phyloP scores from a whole-genome alignment of 768 basidiomycete species.

The Mycena crocata region DNA sequence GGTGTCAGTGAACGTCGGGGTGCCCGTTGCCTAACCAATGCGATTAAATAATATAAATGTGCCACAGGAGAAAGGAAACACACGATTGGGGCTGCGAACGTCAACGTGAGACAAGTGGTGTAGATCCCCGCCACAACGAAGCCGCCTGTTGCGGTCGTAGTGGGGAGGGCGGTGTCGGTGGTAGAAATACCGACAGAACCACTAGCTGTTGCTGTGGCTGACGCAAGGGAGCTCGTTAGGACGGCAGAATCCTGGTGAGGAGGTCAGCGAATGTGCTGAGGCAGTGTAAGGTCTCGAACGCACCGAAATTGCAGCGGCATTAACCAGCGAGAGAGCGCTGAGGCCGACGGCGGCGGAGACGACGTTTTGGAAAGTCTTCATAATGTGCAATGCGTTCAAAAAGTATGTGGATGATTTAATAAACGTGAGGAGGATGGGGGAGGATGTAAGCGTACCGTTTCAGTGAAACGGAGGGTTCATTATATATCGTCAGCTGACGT shows the following conservation, averaged over 20 bases:
- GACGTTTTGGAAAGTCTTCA: slow-evolving; percentile 6
- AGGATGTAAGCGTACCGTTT: no score
- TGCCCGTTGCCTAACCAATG: neutral
- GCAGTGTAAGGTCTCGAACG: neutral
- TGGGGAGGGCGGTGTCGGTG: neutral
- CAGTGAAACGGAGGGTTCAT: no score
- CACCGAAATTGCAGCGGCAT: neutral
- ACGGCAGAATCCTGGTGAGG: neutral
- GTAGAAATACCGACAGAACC: neutral
- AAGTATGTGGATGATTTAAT: no score
- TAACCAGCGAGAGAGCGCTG: neutral
- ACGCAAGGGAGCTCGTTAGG: no score
- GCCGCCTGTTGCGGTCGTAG: slow-evolving; percentile 7
- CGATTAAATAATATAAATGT: neutral
- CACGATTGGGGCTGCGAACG: slow-evolving; percentile 7
- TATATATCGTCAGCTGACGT: no score
- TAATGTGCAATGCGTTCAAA: neutral
- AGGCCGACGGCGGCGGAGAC: slow-evolving; percentile 2
- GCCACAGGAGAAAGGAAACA: neutral
- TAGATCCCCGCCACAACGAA: slow-evolving; percentile 13
- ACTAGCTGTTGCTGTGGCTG: neutral
- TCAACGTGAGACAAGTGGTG: slow-evolving; percentile 20
- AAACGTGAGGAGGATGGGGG: no score
- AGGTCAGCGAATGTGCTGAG: neutral
- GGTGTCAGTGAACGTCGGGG: no score